Percentiles rank a stretch among this genome's conserved stretches.
phyloP scores from a whole-genome alignment of 176 grass and related monocot species.

The Areca catechu region DNA sequence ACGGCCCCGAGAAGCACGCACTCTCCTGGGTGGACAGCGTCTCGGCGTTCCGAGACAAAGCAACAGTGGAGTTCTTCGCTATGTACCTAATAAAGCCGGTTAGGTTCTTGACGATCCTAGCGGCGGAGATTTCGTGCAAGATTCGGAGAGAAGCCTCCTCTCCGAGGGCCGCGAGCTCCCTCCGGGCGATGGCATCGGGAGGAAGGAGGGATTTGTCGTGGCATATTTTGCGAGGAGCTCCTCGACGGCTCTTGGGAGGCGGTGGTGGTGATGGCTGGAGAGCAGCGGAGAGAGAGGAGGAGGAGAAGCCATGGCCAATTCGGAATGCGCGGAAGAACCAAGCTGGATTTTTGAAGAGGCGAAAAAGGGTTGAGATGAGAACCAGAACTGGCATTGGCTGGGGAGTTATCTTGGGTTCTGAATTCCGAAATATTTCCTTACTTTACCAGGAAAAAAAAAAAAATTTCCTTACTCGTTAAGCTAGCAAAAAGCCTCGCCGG shows the following conservation, averaged over 20 bases:
- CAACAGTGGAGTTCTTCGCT: not conserved
- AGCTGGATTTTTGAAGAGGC: too few species aligned
- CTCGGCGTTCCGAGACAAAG: too few species aligned
- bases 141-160: not conserved
- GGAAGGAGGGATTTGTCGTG: not conserved
- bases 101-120: not conserved
- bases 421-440: too few species aligned
- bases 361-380: too few species aligned
- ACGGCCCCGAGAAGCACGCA: not conserved
- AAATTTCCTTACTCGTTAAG: too few species aligned
- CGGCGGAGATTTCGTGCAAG: not conserved
- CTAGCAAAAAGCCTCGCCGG: too few species aligned
- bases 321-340: too few species aligned
- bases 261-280: not conserved
- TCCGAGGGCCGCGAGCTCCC: not conserved
- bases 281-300: not conserved
- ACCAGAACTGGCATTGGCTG: too few species aligned
- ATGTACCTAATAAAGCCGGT: conserved; percentile 11
- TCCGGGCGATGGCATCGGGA: conserved; percentile 2
- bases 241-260: conserved; percentile 4
- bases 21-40: not conserved
- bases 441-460: too few species aligned
- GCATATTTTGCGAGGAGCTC: conserved; percentile 1
- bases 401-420: too few species aligned
- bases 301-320: not conserved